Evolutionary conservation across 257 asterid genomes (phyloP).

Genomic region (Buddleja alternifolia): DNA sequence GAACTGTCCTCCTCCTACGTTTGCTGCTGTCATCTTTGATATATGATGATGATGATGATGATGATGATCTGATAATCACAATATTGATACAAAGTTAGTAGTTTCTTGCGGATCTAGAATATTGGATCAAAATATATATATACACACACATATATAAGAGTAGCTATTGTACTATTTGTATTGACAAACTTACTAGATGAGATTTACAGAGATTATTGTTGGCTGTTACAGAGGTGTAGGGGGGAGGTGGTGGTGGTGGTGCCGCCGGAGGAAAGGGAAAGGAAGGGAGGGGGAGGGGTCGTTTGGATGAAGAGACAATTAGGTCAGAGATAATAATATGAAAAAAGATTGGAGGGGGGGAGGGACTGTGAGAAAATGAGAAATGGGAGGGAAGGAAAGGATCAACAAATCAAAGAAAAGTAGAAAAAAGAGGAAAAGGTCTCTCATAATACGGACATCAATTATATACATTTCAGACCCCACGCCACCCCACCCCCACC

Average conservation of each 20-base stretch:
- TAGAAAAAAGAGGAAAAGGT: constrained; percentile 33
- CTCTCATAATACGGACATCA: constrained; percentile 45
- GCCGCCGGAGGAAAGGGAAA: no score
- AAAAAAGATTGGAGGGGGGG: not conserved
- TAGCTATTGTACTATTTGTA: no score
- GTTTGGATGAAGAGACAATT: constrained; percentile 39
- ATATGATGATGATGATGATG: not conserved
- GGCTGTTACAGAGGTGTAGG: not conserved
- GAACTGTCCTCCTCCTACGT: constrained; percentile 57
- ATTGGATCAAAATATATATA: no score
- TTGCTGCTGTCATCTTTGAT: constrained; percentile 57
- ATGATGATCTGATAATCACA: no score
- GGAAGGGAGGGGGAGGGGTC: not conserved
- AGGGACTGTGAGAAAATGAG: constrained; percentile 22
- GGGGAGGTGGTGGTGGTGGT: constrained; percentile 4
- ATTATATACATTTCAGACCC: constrained; percentile 49
- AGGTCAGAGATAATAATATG: constrained; percentile 57
- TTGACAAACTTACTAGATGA: no score
- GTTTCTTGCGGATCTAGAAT: not conserved
- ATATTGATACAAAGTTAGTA: not conserved
- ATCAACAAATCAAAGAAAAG: constrained; percentile 5
- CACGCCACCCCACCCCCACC: no score
- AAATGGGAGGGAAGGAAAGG: constrained; percentile 26
- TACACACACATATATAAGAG: no score
- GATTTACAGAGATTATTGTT: constrained; percentile 19